Evolutionary conservation across 805 yeast genomes (phyloP).

Genomic region (Metschnikowia lochheadii): DNA sequence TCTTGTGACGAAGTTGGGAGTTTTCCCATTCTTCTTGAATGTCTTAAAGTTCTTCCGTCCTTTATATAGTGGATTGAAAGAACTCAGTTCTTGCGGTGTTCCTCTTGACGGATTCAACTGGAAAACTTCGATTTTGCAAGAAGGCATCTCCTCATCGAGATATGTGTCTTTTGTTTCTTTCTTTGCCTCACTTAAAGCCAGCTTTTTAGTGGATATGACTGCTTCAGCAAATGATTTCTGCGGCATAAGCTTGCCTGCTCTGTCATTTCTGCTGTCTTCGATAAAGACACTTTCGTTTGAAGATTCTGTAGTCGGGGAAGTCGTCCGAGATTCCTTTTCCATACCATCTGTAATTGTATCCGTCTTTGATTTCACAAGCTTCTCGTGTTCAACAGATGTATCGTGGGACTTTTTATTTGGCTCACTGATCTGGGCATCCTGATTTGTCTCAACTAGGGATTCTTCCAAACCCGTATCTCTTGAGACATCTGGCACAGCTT

Average conservation of each 20-base stretch:
- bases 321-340: neutral
- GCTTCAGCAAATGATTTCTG: constrained; percentile 3
- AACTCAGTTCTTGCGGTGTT: neutral
- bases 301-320: neutral
- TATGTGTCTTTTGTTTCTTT: neutral
- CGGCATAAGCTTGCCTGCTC: neutral
- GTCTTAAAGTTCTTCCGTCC: constrained; percentile 17
- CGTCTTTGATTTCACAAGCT: neutral
- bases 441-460: neutral
- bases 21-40: constrained; percentile 9
- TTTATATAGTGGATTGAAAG: neutral
- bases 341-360: neutral
- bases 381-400: neutral
- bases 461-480: neutral
- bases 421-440: neutral
- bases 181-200: neutral
- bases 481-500: neutral
- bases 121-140: constrained; percentile 1
- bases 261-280: neutral
- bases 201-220: constrained; percentile 2
- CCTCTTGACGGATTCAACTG: neutral
- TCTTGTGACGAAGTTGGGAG: constrained; percentile 11
- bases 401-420: neutral
- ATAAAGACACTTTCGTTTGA: neutral
- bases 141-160: neutral